Base-by-base conservation (phyloP, 441 rosid species). In the Eruca vesicaria region DNA sequence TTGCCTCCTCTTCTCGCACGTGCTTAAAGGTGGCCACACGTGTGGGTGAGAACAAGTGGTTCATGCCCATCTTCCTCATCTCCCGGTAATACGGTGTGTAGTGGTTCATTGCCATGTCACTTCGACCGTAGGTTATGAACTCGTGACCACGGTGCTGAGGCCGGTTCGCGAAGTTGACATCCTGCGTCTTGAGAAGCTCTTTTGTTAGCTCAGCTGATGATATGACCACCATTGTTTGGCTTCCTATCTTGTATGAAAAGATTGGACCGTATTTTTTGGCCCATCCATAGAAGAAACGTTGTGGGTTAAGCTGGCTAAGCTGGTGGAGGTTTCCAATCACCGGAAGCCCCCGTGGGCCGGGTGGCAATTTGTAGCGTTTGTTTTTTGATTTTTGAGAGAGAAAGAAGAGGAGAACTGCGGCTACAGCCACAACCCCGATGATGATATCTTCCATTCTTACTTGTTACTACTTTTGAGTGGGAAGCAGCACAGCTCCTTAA, bases 321-420 rank as follows among this genome's bases (percentile, higher is more conserved):
- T 85, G 89, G 72, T 71, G 84, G 56, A 88, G 59, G 81, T 87
- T 87, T 18, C 93, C 89, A 9, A 85, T 68, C 19, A 87, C 53
- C 6, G 86, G 91, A 69, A 89, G 85, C 0, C 69, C 73, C 6
- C 10, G 19, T 3, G 88, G 91, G 0, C 87, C 87, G 0, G 86
- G 88, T 14, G 79, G 77, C 11, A 71, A 58, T 11, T 20, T 57
- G 19, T 68, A 61, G 7, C n/a, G 63, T 56, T 72, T 63, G 7
- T 43, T 16, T 28, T 31, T 76, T 2, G 64, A 29, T 0, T 50
- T 66, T 23, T 33, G 81, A 18, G 5, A 35, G 18, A 81, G 56
- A 7, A 81, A 67, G 15, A 73, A 72, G 72, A 80, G 11, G 16
- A 73, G 23, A 32, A 79, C 56, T 1, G 74, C 71, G 7, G 58